These are phyloP conservation scores for Nissolia schottii DNA, from an alignment of 306 rosid species.

Conservation along the genomic window DNA sequence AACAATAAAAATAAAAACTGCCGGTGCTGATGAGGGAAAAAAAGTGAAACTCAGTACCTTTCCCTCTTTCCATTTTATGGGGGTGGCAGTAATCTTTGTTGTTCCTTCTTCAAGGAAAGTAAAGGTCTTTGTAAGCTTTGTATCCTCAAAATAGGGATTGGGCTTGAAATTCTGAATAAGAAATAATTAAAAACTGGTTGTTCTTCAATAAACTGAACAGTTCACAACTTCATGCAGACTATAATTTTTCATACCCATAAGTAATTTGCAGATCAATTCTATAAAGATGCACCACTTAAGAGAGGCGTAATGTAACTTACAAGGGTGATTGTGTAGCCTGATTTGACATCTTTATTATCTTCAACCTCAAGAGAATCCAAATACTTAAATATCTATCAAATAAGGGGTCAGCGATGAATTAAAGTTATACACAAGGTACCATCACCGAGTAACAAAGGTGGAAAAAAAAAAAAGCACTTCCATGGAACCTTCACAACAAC, in stretches of 20 bases:
- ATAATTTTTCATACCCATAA: neutral
- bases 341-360: conserved; percentile 80
- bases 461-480: neutral
- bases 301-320: conserved; percentile 48
- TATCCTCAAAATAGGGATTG: conserved; percentile 87
- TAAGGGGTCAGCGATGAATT: neutral
- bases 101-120: conserved; percentile 89
- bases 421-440: neutral
- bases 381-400: conserved; percentile 76
- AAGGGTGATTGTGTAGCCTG: conserved; percentile 75
- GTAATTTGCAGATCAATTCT: neutral
- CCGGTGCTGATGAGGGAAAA: neutral
- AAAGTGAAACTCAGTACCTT: conserved; percentile 40
- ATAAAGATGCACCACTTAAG: neutral
- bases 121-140: conserved; percentile 72
- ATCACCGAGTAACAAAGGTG: neutral
- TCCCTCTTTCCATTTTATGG: conserved; percentile 95
- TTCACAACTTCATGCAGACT: neutral
- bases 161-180: conserved; percentile 65
- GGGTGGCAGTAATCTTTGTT: conserved; percentile 69
- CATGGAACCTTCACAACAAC: neutral
- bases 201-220: neutral
- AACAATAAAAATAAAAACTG: neutral
- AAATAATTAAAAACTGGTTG: neutral
- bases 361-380: conserved; percentile 82